Percentiles rank a stretch among this genome's conserved stretches.
Evolutionary conservation across 2,329 filamentous ascomycete species (phyloP).

Genomic region (Colletotrichum spaethianum): DNA sequence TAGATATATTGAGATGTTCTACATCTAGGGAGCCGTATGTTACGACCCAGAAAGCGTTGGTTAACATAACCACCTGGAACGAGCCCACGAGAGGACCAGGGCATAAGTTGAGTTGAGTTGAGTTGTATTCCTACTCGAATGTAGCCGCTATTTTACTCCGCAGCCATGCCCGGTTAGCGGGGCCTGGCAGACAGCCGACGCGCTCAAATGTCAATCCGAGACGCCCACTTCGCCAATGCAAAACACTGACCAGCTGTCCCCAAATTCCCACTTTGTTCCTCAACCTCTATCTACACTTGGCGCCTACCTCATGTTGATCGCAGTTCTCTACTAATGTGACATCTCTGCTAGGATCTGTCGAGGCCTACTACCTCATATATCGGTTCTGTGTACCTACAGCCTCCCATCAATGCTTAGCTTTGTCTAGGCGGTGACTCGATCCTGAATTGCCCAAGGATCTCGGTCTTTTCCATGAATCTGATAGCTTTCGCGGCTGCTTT

Average conservation of each 20-base stretch:
- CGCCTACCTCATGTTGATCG: neutral
- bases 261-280: constrained; percentile 13
- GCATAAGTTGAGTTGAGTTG: too few species aligned
- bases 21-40: too few species aligned
- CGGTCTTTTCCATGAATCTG: constrained; percentile 24
- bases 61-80: too few species aligned
- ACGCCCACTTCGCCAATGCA: constrained; percentile 26
- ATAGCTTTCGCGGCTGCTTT: constrained; percentile 38
- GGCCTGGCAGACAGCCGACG: constrained; percentile 13
- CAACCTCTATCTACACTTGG: neutral
- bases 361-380: neutral
- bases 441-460: constrained; percentile 24
- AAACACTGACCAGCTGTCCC: constrained; percentile 12
- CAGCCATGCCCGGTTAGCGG: constrained; percentile 11
- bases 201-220: constrained; percentile 5
- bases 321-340: neutral
- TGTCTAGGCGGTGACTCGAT: neutral
- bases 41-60: too few species aligned
- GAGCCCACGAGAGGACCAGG: too few species aligned
- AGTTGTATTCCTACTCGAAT: too few species aligned
- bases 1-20: too few species aligned
- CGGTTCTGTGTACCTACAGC: neutral
- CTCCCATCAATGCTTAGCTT: constrained; percentile 5
- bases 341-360: neutral
- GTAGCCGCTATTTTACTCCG: too few species aligned